Base-by-base conservation (phyloP, 1,284 basidiomycete genomes). In the Pseudozyma tsukubaensis region DNA sequence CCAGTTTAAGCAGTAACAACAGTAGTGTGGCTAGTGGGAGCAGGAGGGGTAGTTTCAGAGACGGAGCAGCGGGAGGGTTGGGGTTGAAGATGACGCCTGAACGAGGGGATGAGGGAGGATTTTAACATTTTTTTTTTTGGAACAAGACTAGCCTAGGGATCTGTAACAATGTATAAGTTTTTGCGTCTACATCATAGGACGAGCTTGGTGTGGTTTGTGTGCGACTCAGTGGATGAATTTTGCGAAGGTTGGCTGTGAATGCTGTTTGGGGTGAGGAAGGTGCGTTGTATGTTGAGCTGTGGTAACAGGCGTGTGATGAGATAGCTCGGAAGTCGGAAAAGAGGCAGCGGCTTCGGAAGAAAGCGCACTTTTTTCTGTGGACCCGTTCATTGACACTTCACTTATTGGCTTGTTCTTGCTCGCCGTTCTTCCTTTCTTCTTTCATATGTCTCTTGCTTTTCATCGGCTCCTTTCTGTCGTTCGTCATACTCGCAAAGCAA, bases 1-100 rank as follows among this genome's bases (percentile, higher is more conserved):
- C 76, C 3, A 75, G 72, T 44, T 12, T 77, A 34, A 67, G 64
- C 48, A 74, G 72, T 47, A 66, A 58, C 21, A 36, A 42, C 4
- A 37, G 45, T 16, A 63, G 60, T 37, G 8, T 54, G 13, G 52
- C 60, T 7, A 51, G 44, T n/a, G 44, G 56, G 3, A 63, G 62
- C 35, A 50, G 54, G 24, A 52, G n/a, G 14, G 47, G 45, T 10
- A 68, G 64, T 21, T 63, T 67, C 21, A 54, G 57, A 9, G 51
- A 54, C 2, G 58, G 9, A 3, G 42, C 16, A n/a, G 42, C 36
- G 13, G 49, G 50, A 9, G 47, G 47, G 34, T 19, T 55, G 19
- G 67, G 61, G 19, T 48, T 70, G 58, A 48, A 32, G 4, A 71
- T 60, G 61, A 63, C 59, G n/a, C 43, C 37, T 34, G 62, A 34